phyloP scores from a whole-genome alignment of 257 asterid genomes.

The Coffea eugenioides region DNA sequence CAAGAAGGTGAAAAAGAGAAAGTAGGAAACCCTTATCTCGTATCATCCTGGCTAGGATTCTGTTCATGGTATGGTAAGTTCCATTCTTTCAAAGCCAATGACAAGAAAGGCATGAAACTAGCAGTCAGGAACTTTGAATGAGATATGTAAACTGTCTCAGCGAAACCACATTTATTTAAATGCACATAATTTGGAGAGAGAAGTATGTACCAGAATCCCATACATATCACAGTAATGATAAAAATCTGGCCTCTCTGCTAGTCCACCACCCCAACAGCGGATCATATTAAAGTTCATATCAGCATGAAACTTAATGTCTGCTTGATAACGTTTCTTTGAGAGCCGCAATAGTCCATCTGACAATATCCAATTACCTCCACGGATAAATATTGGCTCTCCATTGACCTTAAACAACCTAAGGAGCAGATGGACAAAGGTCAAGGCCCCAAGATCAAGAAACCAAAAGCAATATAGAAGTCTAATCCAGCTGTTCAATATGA shows the following conservation, averaged over 20 bases:
- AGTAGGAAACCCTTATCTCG: too few species aligned
- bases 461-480: not conserved
- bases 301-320: slow-evolving; percentile 94
- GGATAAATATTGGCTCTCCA: slow-evolving; percentile 83
- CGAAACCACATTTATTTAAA: not conserved
- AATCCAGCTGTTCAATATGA: not conserved
- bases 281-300: slow-evolving; percentile 99
- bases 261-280: slow-evolving; percentile 99
- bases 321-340: slow-evolving; percentile 69
- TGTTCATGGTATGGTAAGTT: too few species aligned
- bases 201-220: slow-evolving; percentile 71
- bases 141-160: not conserved
- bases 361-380: slow-evolving; percentile 98
- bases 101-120: too few species aligned
- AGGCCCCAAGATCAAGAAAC: slow-evolving; percentile 1
- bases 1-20: too few species aligned
- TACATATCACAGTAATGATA: slow-evolving; percentile 85
- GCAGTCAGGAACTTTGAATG: not conserved
- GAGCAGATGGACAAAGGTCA: slow-evolving; percentile 14
- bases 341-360: slow-evolving; percentile 94
- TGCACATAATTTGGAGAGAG: not conserved
- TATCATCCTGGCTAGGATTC: too few species aligned
- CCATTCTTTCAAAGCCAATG: too few species aligned
- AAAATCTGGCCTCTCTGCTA: slow-evolving; percentile 97
- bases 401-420: slow-evolving; percentile 88